Evolutionary conservation across 78 protist genomes (phyloP), one percentile per base, ranked within the genome.

Genomic region (Monosiga brevicollis): DNA sequence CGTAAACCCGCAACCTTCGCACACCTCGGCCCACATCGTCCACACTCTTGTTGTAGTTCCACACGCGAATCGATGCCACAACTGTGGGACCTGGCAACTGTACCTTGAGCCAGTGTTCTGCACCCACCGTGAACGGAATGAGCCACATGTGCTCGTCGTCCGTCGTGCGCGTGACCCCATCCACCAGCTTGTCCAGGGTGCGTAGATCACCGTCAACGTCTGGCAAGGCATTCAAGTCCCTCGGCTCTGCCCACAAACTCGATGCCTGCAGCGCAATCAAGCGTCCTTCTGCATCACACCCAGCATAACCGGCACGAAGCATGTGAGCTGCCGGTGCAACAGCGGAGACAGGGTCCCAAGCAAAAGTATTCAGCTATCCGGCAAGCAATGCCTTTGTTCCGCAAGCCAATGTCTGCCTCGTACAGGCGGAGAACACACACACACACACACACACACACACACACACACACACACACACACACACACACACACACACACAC

Each of bases 91-190:
- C 10, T 9, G 6, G 36, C 6, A 73, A 34, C 22, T 23, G 20
- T 9, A 73, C 6, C 6, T 9, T 34, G 76, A 73, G 9, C 37
- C 6, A 23, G 22, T 73, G 76, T 11, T 49, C 62, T 20, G 29
- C 62, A 20, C 29, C 6, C 62, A 49, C 29, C 62, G 94, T 88
- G 81, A 79, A 93, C 34, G 96, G 94, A 6, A 90, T 87, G 22
- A 91, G 82, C 96, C 96, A 93, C 54, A 91, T 78, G 79, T 91
- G 94, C n/a, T 32, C 26, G 77, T 89, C 96, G 78, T 91, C 96
- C 78, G 87, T 81, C 29, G 94, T 93, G 49, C 90, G 75, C 73
- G 81, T 86, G 40, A n/a, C 39, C 1, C 87, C 89, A 72, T 92
- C 92, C 36, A 84, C 62, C 10, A 91, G 74, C n/a, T 86, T 91